Base-by-base conservation (phyloP, 768 basidiomycete genomes). In the Phylloporus sp. region DNA sequence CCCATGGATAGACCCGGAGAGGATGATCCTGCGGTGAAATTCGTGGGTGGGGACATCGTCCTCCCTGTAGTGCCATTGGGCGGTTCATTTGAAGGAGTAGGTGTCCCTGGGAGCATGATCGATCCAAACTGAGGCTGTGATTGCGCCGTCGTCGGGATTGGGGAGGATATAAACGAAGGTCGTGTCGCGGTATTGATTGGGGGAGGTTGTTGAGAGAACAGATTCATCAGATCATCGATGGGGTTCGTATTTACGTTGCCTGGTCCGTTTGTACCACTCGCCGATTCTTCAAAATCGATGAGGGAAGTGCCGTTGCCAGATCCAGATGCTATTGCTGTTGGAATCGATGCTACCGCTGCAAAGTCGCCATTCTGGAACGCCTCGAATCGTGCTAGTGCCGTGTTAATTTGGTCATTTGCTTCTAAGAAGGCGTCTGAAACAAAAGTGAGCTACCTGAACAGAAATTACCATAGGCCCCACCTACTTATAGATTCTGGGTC, bases 351-450 rank as follows among this genome's bases (percentile, higher is more conserved):
- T 22, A 82, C 72, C 8, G 84, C 83, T 16, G 76, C 78, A 64
- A 83, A 95, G 71, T 99, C 94, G 45, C 97, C 97, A 51, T 81
- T 84, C 71, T 92, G 92, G 79, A 88, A 97, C 0, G 92, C 86
- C 52, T 97, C 93, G 66, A 94, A 97, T 22, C 95, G 87, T 26
- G 80, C 79, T 13, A 97, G 70, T 13, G 94, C 92, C 18, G 82
- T 88, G 72, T 99, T 99, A 70, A 99, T 94, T 62, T 97, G 90
- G 70, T 99, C 97, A 68, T 99, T 99, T 54, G 95, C 95, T 67
- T 98, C 84, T 16, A 99, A 75, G 67, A 97, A 88, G 2, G 92
- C 92, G 54, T 95, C 95, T 93, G 18, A 22, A n/a, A 7, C 31
- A 35, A 44, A 52, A 29, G 34, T 54, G 40, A 41, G 45, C 18